Evolutionary conservation across 306 rosid genomes (phyloP), one percentile per base, ranked within the genome.

Genomic region (Mimosa pudica): DNA sequence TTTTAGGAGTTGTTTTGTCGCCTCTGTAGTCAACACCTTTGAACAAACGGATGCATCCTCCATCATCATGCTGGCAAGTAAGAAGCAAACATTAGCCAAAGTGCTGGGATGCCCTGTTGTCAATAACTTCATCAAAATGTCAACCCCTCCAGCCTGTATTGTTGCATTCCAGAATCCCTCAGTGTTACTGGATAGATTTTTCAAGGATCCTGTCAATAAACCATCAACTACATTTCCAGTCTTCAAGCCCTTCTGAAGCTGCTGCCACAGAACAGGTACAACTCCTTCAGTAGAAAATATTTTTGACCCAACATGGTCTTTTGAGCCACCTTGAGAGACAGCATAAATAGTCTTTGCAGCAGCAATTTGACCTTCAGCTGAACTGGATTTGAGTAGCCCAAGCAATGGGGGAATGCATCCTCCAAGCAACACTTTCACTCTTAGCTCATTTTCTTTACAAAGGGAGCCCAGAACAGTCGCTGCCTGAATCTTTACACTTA

Each of bases 321-420:
- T 90, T 5, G 80, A 94, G 61, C 96, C 98, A 83, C 89, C 99
- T 87, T 96, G 98, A 79, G 99, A 96, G 81, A 96, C 99, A 79
- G 97, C 96, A 84, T 84, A 91, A 81, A 96, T 96, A 49, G 99
- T 96, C 83, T 93, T 91, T 47, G 99, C 99, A 81, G 99, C 84
- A 68, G 99, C 97, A 86, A 96, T 86, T 85, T 91, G 98, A 45
- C 93, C 92, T 81, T 96, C 99, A 4, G 89, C 86, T 38, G 96
- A 91, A 83, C 85, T 96, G 87, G 98, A 96, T 89, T 90, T 96
- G 60, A 96, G 96, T 57, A 96, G 82, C 84, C 99, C 96, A 79
- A 96, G 98, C 88, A 96, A 84, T 18, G 99, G 99, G 63, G 99
- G 99, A 83, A 96, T 96, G 84, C 99, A 93, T 74, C 99, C 99